Conservation (phyloP, 1,139 yeast genomes). For the Yamadazyma oceani region DNA sequence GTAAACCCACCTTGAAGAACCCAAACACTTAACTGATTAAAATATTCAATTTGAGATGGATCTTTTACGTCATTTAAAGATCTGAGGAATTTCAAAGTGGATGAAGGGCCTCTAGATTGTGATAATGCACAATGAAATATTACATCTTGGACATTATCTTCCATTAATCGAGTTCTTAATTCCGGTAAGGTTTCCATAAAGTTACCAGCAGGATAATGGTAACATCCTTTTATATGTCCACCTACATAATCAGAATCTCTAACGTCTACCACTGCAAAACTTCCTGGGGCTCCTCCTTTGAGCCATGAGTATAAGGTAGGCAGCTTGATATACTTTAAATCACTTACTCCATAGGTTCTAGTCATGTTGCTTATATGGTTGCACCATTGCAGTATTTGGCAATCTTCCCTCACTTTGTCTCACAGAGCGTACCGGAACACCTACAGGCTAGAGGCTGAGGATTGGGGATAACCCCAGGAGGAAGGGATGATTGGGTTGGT, state of each 20-base stretch:
- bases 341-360: conserved; percentile 18
- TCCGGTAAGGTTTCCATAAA: conserved; percentile 45
- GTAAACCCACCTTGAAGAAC: conserved; percentile 83
- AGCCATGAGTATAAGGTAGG: conserved; percentile 48
- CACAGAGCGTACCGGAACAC: no score
- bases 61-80: conserved; percentile 42
- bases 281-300: conserved; percentile 36
- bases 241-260: conserved; percentile 72
- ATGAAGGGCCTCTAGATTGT: conserved; percentile 87
- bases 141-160: conserved; percentile 46
- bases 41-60: conserved; percentile 21
- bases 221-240: conserved; percentile 68
- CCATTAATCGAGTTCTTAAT: conserved; percentile 36
- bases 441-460: no score
- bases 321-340: conserved; percentile 46
- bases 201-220: conserved; percentile 60
- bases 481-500: no score
- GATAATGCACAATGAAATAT: conserved; percentile 90
- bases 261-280: conserved; percentile 79
- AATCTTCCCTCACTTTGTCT: no score
- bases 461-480: no score
- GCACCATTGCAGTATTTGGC: no score
- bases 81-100: conserved; percentile 69
- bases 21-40: conserved; percentile 54
- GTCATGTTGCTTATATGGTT: neutral